Evolutionary conservation across 805 yeast genomes (phyloP).

Genomic region (Cyberlindnera xylosilytica): DNA sequence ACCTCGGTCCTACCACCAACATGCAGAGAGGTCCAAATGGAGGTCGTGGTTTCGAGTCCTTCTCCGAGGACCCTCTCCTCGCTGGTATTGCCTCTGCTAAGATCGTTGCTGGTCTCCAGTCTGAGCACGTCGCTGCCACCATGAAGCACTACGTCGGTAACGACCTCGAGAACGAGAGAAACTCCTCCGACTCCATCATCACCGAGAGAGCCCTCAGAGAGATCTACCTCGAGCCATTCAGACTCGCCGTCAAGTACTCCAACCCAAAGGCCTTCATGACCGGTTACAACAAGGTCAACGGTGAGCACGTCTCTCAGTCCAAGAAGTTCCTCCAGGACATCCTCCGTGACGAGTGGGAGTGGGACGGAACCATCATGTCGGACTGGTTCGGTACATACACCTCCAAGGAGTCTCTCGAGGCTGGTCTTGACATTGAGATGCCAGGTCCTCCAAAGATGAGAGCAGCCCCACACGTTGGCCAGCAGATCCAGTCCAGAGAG

Average conservation of each 20-base stretch:
- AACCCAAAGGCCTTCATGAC: slow-evolving; percentile 59
- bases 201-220: slow-evolving; percentile 64
- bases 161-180: slow-evolving; percentile 57
- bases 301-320: slow-evolving; percentile 51
- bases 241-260: slow-evolving; percentile 50
- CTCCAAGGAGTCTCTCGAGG: slow-evolving; percentile 41
- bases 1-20: slow-evolving; percentile 50
- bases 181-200: slow-evolving; percentile 44
- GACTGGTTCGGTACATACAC: slow-evolving; percentile 65
- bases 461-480: slow-evolving; percentile 34
- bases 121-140: slow-evolving; percentile 47
- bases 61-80: slow-evolving; percentile 57
- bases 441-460: slow-evolving; percentile 59
- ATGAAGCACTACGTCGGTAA: slow-evolving; percentile 63
- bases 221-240: slow-evolving; percentile 61
- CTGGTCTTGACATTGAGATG: slow-evolving; percentile 65
- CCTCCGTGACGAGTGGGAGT: slow-evolving; percentile 55
- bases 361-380: slow-evolving; percentile 54
- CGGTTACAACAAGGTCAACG: slow-evolving; percentile 61
- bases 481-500: slow-evolving; percentile 41
- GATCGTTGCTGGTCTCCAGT: slow-evolving; percentile 53
- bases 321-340: slow-evolving; percentile 41
- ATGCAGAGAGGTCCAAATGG: slow-evolving; percentile 57
- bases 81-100: slow-evolving; percentile 46
- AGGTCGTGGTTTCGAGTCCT: slow-evolving; percentile 62